Evolutionary conservation across 768 basidiomycete genomes (phyloP).

Genomic region (Clavaria fumosa): DNA sequence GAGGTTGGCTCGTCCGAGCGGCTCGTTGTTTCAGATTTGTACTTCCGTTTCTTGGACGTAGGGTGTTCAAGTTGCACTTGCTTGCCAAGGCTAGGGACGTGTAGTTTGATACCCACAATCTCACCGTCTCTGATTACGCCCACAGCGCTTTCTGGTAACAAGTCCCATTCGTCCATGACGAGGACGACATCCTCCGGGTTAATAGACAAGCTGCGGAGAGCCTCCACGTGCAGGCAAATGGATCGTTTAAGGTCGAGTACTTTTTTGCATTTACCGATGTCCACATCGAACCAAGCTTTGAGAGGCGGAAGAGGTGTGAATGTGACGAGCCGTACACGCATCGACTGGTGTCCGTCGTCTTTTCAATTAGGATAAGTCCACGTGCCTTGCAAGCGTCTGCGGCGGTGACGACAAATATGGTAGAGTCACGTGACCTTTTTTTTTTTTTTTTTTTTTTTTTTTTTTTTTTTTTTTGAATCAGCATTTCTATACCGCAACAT

Average conservation of each 20-base stretch:
- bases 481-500: too few species aligned
- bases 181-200: conserved; percentile 16
- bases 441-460: not conserved
- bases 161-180: conserved; percentile 32
- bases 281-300: conserved; percentile 34
- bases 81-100: conserved; percentile 4
- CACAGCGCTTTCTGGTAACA: conserved; percentile 26
- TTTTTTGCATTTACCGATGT: conserved; percentile 9
- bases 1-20: too few species aligned
- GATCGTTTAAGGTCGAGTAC: conserved; percentile 25
- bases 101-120: conserved; percentile 23
- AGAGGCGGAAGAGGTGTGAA: conserved; percentile 30
- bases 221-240: conserved; percentile 21
- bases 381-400: too few species aligned
- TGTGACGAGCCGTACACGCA: conserved; percentile 39
- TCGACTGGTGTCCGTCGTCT: too few species aligned
- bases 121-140: conserved; percentile 34
- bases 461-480: not conserved
- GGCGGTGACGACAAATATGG: not conserved
- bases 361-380: too few species aligned
- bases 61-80: conserved; percentile 1
- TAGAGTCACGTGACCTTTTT: not conserved
- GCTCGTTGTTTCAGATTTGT: too few species aligned
- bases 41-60: not conserved
- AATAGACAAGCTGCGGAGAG: conserved; percentile 15